Evolutionary conservation across 2,329 filamentous ascomycete species (phyloP).

Genomic region (Ophiostoma piceae): DNA sequence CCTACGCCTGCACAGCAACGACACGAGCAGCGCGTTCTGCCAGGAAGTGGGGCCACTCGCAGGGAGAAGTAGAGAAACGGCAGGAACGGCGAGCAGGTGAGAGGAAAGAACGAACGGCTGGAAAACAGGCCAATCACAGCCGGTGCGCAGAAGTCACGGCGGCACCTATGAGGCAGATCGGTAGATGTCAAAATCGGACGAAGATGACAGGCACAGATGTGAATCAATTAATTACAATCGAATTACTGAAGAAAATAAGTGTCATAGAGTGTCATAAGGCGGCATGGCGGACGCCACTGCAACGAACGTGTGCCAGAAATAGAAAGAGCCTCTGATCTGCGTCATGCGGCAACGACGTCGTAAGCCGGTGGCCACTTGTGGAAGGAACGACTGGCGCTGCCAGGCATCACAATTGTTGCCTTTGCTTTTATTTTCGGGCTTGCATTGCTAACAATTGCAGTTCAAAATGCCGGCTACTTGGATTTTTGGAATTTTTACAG

Average conservation of each 20-base stretch:
- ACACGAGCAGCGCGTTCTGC: conserved; percentile 10
- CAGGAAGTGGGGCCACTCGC: conserved; percentile 2
- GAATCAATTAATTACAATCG: no score
- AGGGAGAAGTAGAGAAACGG: conserved; percentile 13
- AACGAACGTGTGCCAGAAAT: conserved; percentile 5
- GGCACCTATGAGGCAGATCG: neutral
- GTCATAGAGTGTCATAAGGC: neutral
- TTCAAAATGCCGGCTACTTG: neutral
- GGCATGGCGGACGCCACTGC: neutral
- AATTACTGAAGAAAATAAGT: no score
- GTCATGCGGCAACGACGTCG: conserved; percentile 5
- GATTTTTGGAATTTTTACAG: neutral
- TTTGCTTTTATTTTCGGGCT: neutral
- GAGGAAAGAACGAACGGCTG: neutral
- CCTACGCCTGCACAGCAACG: conserved; percentile 17
- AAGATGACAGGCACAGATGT: neutral
- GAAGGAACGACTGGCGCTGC: neutral
- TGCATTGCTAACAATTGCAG: neutral
- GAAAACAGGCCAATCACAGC: conserved; percentile 15
- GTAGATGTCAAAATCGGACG: conserved; percentile 8
- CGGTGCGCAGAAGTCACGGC: neutral
- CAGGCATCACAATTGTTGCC: neutral
- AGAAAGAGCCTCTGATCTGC: neutral
- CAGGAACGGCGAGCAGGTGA: neutral
- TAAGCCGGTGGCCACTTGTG: neutral